Base-by-base conservation (phyloP, 371 early-diverging fungal genomes). In the Actinomucor elegans region DNA sequence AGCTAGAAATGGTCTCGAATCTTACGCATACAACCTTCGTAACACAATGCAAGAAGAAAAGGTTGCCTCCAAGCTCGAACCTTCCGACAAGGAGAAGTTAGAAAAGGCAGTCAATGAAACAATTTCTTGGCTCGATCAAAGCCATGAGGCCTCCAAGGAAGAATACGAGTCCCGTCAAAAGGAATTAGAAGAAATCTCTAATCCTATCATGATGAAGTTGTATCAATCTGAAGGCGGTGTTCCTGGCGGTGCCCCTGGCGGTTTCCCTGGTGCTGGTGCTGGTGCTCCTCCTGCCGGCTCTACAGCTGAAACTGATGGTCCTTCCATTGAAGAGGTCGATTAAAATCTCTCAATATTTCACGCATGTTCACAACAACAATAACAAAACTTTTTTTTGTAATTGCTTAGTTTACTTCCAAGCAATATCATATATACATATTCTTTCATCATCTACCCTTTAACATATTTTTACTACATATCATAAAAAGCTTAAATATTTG, bases 131-230 rank as follows among this genome's bases (percentile, higher is more conserved):
- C 82, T 94, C 86, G 97, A 94, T 71, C 69, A 72, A 43, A 86
- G 85, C 67, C 88, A 84, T 52, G 93, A 93, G 77, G 94, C 89
- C 32, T 77, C 84, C 73, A 94, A 91, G 83, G 93, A 93, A 69
- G 95, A 93, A 81, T 94, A 84, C 66, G 94, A 94, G 77, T 57
- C 76, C 69, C 75, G 80, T 64, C 89, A 91, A 73, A 93, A 93
- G 88, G 92, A 92, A 69, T 79, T 94, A 36, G 93, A 94, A 77
- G 83, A 75, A 52, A 65, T 88, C 46, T 90, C 92, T 63, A 92
- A 92, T 86, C 94, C 95, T 63, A 91, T 92, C 83, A 89, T 92
- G 88, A 78, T 67, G 67, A 86, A 84, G 71, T 60, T 92, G 56
- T 93, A 92, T 64, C 86, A 70, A 60, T 48, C 41, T 31, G 67